Evolutionary conservation across 2,329 filamentous ascomycete species (phyloP).

Genomic region (Plenodomus biglobosus): DNA sequence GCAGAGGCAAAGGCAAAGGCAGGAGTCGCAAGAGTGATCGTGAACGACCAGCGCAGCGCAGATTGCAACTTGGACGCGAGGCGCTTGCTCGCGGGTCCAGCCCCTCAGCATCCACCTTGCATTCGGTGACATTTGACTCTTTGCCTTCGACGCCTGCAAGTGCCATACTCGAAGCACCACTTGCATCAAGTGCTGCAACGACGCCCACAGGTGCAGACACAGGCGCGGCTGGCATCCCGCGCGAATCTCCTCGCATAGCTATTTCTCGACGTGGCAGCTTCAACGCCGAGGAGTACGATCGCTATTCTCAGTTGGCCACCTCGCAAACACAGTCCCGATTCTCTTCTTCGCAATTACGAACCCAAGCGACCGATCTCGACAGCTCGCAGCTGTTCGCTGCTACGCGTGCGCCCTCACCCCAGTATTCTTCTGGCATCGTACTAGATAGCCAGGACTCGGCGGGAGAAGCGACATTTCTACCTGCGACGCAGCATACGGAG

Average conservation of each 20-base stretch:
- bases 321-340: conserved; percentile 2
- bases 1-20: not conserved
- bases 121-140: not conserved
- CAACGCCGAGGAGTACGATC: conserved; percentile 24
- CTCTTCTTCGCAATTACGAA: not conserved
- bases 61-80: conserved; percentile 5
- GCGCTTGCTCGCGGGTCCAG: conserved; percentile 23
- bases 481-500: conserved; percentile 23
- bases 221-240: not conserved
- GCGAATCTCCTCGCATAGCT: conserved; percentile 15
- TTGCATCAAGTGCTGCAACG: not conserved
- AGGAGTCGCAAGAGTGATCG: not conserved
- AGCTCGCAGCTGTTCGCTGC: conserved; percentile 17
- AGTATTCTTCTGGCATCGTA: conserved; percentile 22
- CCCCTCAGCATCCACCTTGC: conserved; percentile 4
- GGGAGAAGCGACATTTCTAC: conserved; percentile 25
- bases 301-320: conserved; percentile 21
- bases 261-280: conserved; percentile 19
- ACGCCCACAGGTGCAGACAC: not conserved
- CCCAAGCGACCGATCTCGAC: conserved; percentile 7
- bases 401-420: not conserved
- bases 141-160: conserved; percentile 5
- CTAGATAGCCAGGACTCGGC: conserved; percentile 32
- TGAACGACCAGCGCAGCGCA: not conserved
- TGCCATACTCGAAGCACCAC: not conserved